Conservation (phyloP, 257 asterid genomes). For the Solanum megistacrolobum region DNA sequence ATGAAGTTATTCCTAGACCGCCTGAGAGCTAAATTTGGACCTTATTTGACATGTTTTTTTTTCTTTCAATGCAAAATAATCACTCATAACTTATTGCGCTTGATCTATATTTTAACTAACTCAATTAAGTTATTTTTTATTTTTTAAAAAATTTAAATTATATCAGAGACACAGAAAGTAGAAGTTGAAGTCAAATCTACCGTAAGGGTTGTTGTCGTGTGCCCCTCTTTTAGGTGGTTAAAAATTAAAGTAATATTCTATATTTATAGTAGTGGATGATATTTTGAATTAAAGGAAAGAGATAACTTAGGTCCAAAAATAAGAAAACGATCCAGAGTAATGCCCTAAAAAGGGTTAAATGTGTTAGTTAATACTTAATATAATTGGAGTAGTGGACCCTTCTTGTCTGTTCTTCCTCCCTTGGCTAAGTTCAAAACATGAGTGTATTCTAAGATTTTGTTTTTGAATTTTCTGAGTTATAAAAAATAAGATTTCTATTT, state of each 20-base stretch:
- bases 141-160: too few relatives aligned
- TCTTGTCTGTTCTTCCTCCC: conserved; percentile 30
- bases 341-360: neutral
- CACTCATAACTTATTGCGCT: too few relatives aligned
- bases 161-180: neutral
- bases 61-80: too few relatives aligned
- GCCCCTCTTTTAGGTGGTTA: neutral
- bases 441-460: too few relatives aligned
- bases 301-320: neutral
- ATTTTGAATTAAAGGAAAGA: neutral
- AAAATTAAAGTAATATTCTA: neutral
- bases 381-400: conserved; percentile 23
- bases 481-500: too few relatives aligned
- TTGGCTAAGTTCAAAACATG: too few relatives aligned
- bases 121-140: too few relatives aligned
- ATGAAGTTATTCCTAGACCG: too few relatives aligned
- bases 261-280: neutral
- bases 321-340: neutral
- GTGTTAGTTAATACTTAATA: neutral
- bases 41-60: too few relatives aligned
- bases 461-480: too few relatives aligned
- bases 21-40: too few relatives aligned
- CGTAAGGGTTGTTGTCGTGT: neutral
- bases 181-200: neutral
- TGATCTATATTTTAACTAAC: too few relatives aligned